phyloP scores from a whole-genome alignment of 805 yeast genomes.

The Ascoidea tarda region DNA sequence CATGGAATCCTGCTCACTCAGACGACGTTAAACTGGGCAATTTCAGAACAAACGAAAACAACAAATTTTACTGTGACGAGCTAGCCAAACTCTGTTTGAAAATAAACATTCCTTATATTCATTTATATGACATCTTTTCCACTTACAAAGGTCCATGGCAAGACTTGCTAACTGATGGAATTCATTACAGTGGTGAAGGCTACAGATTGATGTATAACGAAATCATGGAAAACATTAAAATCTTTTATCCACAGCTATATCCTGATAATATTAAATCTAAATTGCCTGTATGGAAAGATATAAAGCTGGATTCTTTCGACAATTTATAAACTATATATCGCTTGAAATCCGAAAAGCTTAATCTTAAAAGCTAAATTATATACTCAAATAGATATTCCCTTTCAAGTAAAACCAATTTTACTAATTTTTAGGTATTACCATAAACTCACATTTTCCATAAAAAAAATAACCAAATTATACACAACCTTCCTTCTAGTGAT shows the following conservation, averaged over 20 bases:
- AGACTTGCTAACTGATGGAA: constrained; percentile 34
- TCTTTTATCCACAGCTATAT: constrained; percentile 31
- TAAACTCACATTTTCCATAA: too few species aligned
- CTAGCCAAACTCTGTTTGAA: constrained; percentile 29
- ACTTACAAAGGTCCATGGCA: constrained; percentile 22
- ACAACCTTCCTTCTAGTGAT: too few species aligned
- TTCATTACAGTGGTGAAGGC: constrained; percentile 44
- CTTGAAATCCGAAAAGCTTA: too few species aligned
- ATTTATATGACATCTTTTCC: constrained; percentile 32
- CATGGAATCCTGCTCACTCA: constrained; percentile 23
- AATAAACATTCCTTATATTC: constrained; percentile 40
- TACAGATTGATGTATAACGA: constrained; percentile 36
- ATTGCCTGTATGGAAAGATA: constrained; percentile 28
- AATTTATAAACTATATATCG: too few species aligned
- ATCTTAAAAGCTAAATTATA: too few species aligned
- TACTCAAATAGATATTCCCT: too few species aligned
- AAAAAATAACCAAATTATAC: too few species aligned
- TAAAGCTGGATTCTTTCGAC: constrained; percentile 3
- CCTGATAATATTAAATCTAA: constrained; percentile 25
- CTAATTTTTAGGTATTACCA: too few species aligned
- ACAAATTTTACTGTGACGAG: constrained; percentile 36
- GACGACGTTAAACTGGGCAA: constrained; percentile 25
- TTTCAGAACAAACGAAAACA: constrained; percentile 30
- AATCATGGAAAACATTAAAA: constrained; percentile 23
- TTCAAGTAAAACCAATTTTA: too few species aligned